These are phyloP conservation scores for Lactarius evosmus DNA, from an alignment of 768 basidiomycete genomes.

Conservation along the genomic window DNA sequence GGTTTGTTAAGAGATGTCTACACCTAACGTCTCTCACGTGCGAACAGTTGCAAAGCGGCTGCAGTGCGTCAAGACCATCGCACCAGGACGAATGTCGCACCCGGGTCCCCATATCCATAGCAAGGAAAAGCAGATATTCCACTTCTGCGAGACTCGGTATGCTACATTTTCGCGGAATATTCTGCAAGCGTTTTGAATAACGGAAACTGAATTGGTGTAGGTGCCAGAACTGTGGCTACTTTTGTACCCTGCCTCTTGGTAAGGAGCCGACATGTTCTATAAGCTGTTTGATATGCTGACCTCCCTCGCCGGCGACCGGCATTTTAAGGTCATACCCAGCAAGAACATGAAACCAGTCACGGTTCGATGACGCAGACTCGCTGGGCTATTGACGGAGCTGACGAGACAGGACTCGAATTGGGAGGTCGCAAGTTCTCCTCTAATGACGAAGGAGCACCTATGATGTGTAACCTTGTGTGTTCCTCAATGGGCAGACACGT, in stretches of 20 bases:
- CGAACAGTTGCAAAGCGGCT: constrained; percentile 49
- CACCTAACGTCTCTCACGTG: background rate
- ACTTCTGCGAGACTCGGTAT: constrained; percentile 53
- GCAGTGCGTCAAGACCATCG: constrained; percentile 49
- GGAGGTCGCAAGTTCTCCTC: constrained; percentile 53
- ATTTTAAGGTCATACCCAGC: constrained; percentile 51
- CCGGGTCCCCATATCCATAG: constrained; percentile 49
- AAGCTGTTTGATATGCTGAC: background rate
- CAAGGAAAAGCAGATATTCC: constrained; percentile 44
- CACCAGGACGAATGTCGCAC: constrained; percentile 42
- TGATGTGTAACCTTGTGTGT: constrained; percentile 60
- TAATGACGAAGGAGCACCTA: constrained; percentile 56
- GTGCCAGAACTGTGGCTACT: constrained; percentile 55
- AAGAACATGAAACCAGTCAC: constrained; percentile 59
- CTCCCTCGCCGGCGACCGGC: background rate
- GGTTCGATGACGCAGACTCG: constrained; percentile 59
- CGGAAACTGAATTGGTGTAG: constrained; percentile 33
- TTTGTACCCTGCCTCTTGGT: constrained; percentile 57
- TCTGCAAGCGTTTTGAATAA: background rate
- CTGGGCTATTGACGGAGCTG: constrained; percentile 56
- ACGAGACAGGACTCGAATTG: constrained; percentile 48
- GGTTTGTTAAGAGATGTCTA: constrained; percentile 33
- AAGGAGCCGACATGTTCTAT: constrained; percentile 9
- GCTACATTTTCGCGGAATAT: constrained; percentile 4
- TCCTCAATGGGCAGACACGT: constrained; percentile 54